phyloP scores from a whole-genome alignment of 2,329 filamentous ascomycete genomes.

The Cordyceps javanica region DNA sequence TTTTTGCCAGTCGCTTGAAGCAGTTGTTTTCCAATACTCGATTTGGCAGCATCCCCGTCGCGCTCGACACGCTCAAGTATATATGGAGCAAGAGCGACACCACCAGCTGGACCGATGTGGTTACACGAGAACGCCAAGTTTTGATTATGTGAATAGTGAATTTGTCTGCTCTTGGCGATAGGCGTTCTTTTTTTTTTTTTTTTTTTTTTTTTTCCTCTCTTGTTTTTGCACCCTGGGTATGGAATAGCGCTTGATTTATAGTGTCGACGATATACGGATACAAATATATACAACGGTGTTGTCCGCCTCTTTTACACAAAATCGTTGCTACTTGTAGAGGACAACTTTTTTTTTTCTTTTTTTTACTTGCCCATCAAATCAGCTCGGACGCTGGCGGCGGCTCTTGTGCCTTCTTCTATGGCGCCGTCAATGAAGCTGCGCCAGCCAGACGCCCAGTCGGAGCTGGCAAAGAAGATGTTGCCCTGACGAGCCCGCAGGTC shows the following conservation, averaged over 20 bases:
- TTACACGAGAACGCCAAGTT: slow-evolving; percentile 22
- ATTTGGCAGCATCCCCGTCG: slow-evolving; percentile 33
- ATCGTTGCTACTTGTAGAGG: neutral
- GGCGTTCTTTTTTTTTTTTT: neutral
- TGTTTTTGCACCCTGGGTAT: neutral
- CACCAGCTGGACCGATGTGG: slow-evolving; percentile 24
- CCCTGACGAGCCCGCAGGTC: slow-evolving; percentile 36
- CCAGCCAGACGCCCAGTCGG: slow-evolving; percentile 45
- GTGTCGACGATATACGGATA: neutral
- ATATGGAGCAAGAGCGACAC: slow-evolving; percentile 27
- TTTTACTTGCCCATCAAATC: slow-evolving; percentile 7
- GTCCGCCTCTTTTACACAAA: neutral
- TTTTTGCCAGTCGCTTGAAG: slow-evolving; percentile 26
- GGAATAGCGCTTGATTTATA: neutral
- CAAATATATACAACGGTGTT: neutral
- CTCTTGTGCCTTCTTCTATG: slow-evolving; percentile 38
- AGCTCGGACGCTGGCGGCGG: slow-evolving; percentile 19
- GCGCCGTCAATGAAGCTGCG: slow-evolving; percentile 45
- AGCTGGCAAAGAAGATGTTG: slow-evolving; percentile 39
- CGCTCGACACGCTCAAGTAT: slow-evolving; percentile 25
- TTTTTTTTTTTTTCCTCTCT: neutral
- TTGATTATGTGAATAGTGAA: slow-evolving; percentile 22
- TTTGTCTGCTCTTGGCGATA: neutral
- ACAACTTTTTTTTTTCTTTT: no score
- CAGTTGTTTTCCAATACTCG: slow-evolving; percentile 26